Conservation (phyloP, 2,329 filamentous ascomycete genomes). For the Zasmidium citrigriseum region DNA sequence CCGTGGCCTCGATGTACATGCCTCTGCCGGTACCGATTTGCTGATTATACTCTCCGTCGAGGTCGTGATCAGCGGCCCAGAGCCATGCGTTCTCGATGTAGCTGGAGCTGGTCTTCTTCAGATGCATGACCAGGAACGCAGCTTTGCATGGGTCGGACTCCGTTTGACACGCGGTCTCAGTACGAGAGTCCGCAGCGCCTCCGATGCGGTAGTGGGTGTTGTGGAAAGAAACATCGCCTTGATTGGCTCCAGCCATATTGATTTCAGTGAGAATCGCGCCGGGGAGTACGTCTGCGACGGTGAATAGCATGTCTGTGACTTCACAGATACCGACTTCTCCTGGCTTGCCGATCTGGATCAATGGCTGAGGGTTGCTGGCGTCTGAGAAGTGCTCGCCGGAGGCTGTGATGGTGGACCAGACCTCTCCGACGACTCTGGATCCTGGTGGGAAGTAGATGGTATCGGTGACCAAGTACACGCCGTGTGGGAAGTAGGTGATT, state of each 20-base stretch:
- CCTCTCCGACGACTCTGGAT: conserved; percentile 57
- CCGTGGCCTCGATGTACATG: conserved; percentile 39
- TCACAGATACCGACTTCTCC: conserved; percentile 54
- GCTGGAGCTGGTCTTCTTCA: conserved; percentile 46
- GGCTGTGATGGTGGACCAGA: conserved; percentile 54
- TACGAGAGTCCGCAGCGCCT: conserved; percentile 35
- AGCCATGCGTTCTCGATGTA: conserved; percentile 58
- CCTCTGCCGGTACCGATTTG: conserved; percentile 45
- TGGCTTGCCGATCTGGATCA: conserved; percentile 54
- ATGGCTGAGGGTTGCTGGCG: conserved; percentile 45
- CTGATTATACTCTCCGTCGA: conserved; percentile 44
- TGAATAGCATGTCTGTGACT: conserved; percentile 56
- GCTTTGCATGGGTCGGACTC: conserved; percentile 30
- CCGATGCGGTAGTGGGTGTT: conserved; percentile 40
- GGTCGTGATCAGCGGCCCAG: conserved; percentile 55
- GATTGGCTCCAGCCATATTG: conserved; percentile 50
- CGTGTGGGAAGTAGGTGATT: conserved; percentile 47
- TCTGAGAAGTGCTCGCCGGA: conserved; percentile 50
- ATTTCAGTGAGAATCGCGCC: conserved; percentile 50
- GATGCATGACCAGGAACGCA: conserved; percentile 46
- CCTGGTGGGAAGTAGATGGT: conserved; percentile 52
- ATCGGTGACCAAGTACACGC: conserved; percentile 47
- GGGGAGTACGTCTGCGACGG: conserved; percentile 49
- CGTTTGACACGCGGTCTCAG: conserved; percentile 46
- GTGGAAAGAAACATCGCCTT: conserved; percentile 51